These are phyloP conservation scores for Stemphylium beticola DNA, from an alignment of 2,329 filamentous ascomycete species.

Conservation along the genomic window DNA sequence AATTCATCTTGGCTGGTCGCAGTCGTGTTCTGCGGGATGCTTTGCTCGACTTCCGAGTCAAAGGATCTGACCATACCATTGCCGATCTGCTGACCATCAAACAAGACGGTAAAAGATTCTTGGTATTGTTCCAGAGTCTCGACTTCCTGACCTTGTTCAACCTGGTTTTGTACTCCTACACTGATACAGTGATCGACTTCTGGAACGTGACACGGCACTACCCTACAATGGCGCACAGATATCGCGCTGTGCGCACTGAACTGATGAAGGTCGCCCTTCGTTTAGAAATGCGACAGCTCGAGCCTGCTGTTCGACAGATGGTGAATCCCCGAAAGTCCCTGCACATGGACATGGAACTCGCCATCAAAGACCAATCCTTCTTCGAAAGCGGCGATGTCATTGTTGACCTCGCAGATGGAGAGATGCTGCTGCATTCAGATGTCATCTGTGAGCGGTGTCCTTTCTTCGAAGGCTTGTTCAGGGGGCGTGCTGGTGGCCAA, in stretches of 20 bases:
- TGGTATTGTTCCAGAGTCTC: conserved; percentile 71
- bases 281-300: conserved; percentile 73
- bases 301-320: conserved; percentile 79
- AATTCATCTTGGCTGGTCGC: conserved; percentile 77
- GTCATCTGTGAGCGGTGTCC: conserved; percentile 84
- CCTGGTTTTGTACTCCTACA: conserved; percentile 79
- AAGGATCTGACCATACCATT: conserved; percentile 61
- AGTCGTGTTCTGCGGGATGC: conserved; percentile 68
- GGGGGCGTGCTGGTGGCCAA: conserved; percentile 81
- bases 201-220: conserved; percentile 80
- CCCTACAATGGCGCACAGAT: conserved; percentile 70
- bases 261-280: conserved; percentile 83
- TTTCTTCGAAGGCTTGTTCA: conserved; percentile 89
- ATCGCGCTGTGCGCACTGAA: conserved; percentile 80
- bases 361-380: conserved; percentile 71
- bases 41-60: conserved; percentile 64
- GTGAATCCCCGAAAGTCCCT: conserved; percentile 68
- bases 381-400: conserved; percentile 81
- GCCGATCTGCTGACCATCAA: conserved; percentile 67
- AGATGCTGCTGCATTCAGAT: conserved; percentile 74
- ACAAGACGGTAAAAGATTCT: conserved; percentile 57
- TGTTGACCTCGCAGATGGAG: conserved; percentile 77
- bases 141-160: conserved; percentile 83
- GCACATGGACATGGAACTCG: conserved; percentile 71
- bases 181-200: conserved; percentile 78